Evolutionary conservation across 2,329 filamentous ascomycete species (phyloP).

Genomic region (Ophiocordyceps sinensis): DNA sequence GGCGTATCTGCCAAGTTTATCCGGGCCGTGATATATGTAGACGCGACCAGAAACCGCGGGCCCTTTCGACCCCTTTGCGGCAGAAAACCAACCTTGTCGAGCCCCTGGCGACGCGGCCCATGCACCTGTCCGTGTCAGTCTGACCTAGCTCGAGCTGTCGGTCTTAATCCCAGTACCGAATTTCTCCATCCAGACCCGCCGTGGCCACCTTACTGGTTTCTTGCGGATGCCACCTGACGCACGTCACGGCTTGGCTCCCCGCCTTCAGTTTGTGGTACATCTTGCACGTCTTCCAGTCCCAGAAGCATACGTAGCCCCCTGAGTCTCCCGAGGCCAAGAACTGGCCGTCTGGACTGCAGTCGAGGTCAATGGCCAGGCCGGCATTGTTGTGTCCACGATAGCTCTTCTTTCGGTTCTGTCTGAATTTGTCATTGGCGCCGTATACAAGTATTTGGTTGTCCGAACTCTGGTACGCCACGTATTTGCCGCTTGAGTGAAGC

Average conservation of each 20-base stretch:
- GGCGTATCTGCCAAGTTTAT: too few species aligned
- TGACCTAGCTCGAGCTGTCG: background rate
- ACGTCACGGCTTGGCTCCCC: slow-evolving; percentile 69
- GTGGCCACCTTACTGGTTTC: slow-evolving; percentile 90
- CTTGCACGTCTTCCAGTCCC: slow-evolving; percentile 99
- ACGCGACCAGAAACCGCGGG: too few species aligned
- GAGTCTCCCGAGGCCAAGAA: slow-evolving; percentile 80
- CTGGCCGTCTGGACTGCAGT: slow-evolving; percentile 80
- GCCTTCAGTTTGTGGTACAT: slow-evolving; percentile 96
- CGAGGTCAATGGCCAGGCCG: slow-evolving; percentile 81
- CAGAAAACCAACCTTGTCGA: too few species aligned
- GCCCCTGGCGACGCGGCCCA: too few species aligned
- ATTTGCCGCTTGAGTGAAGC: slow-evolving; percentile 79
- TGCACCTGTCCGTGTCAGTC: too few species aligned
- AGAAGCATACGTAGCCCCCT: slow-evolving; percentile 84
- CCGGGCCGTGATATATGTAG: too few species aligned
- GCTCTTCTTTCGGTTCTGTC: slow-evolving; percentile 93
- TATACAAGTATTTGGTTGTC: slow-evolving; percentile 98
- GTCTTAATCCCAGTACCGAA: slow-evolving; percentile 81
- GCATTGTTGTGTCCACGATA: slow-evolving; percentile 95
- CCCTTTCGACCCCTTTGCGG: too few species aligned
- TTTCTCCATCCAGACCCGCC: slow-evolving; percentile 74
- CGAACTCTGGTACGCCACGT: slow-evolving; percentile 81
- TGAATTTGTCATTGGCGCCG: slow-evolving; percentile 85
- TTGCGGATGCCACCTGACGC: slow-evolving; percentile 90